Percentiles rank a stretch among this genome's conserved stretches.
phyloP scores from a whole-genome alignment of 1,139 yeast species.

The Blastobotrys apis region DNA sequence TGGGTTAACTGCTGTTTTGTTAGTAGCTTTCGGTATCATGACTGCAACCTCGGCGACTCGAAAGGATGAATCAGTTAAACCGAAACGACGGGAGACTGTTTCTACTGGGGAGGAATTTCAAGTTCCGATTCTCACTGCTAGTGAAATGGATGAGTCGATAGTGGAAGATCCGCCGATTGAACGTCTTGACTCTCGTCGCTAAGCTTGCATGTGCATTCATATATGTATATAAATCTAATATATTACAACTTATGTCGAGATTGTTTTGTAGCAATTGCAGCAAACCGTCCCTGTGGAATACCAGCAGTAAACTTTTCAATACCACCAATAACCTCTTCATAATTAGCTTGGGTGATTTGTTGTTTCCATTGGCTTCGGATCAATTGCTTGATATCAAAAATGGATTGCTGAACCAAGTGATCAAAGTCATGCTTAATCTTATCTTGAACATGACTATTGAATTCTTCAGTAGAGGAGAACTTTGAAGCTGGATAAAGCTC shows the following conservation, averaged over 20 bases:
- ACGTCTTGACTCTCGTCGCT: no score
- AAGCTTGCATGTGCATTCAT: background rate
- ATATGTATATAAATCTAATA: no score
- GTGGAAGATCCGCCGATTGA: conserved; percentile 29
- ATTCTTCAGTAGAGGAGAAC: conserved; percentile 48
- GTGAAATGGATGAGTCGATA: conserved; percentile 27
- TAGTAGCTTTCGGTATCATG: conserved; percentile 46
- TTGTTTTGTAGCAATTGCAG: conserved; percentile 50
- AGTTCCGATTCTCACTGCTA: conserved; percentile 30
- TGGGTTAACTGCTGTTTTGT: conserved; percentile 62
- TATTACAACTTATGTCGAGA: conserved; percentile 56
- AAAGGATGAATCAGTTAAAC: conserved; percentile 32
- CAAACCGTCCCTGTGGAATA: conserved; percentile 67
- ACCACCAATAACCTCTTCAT: conserved; percentile 66
- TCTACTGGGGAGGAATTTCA: conserved; percentile 28
- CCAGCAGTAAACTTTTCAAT: conserved; percentile 68
- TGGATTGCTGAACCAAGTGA: conserved; percentile 52
- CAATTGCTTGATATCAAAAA: conserved; percentile 59
- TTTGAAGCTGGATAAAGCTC: conserved; percentile 47
- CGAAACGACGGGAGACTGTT: conserved; percentile 31
- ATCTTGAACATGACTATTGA: conserved; percentile 53
- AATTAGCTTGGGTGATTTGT: conserved; percentile 49
- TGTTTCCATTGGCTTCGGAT: conserved; percentile 36
- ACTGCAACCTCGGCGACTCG: conserved; percentile 47
- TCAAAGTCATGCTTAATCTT: conserved; percentile 39